Evolutionary conservation across 1,284 basidiomycete species (phyloP).

Genomic region (Earliella scabrosa): DNA sequence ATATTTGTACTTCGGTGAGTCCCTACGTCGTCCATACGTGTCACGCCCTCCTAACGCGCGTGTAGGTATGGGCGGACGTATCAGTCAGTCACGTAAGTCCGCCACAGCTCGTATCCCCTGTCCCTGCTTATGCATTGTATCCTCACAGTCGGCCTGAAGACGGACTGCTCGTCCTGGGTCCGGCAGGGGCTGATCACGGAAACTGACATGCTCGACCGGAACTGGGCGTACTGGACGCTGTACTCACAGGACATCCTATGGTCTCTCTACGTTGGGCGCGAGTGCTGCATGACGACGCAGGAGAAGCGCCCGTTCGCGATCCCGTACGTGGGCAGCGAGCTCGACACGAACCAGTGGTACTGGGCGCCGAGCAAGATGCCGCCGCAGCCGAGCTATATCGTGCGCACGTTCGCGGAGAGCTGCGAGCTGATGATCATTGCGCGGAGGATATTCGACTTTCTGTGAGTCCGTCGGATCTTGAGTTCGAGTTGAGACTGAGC

Average conservation of each 20-base stretch:
- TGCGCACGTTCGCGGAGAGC: constrained; percentile 55
- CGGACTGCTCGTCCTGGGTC: constrained; percentile 62
- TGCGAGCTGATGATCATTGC: constrained; percentile 60
- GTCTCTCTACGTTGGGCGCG: constrained; percentile 62
- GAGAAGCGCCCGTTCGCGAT: constrained; percentile 42
- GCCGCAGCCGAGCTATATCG: constrained; percentile 50
- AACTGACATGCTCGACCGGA: constrained; percentile 55
- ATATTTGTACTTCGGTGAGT: constrained; percentile 60
- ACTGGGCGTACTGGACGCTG: constrained; percentile 60
- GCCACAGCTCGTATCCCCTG: not conserved
- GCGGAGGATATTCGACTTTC: constrained; percentile 58
- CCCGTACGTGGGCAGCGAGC: constrained; percentile 49
- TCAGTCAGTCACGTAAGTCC: constrained; percentile 45
- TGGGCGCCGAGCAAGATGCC: constrained; percentile 43
- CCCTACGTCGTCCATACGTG: not conserved
- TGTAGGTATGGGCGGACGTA: constrained; percentile 55
- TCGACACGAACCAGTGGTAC: constrained; percentile 50
- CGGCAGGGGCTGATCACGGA: constrained; percentile 51
- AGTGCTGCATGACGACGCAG: constrained; percentile 50
- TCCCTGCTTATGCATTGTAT: not conserved
- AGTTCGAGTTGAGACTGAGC: not conserved
- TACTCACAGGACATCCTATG: constrained; percentile 62
- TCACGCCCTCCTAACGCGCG: constrained; percentile 1
- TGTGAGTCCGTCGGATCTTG: constrained; percentile 44
- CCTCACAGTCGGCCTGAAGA: constrained; percentile 54